Evolutionary conservation across 441 rosid species (phyloP), one percentile per base, ranked within the genome.

Genomic region (Macaranga tanarius): DNA sequence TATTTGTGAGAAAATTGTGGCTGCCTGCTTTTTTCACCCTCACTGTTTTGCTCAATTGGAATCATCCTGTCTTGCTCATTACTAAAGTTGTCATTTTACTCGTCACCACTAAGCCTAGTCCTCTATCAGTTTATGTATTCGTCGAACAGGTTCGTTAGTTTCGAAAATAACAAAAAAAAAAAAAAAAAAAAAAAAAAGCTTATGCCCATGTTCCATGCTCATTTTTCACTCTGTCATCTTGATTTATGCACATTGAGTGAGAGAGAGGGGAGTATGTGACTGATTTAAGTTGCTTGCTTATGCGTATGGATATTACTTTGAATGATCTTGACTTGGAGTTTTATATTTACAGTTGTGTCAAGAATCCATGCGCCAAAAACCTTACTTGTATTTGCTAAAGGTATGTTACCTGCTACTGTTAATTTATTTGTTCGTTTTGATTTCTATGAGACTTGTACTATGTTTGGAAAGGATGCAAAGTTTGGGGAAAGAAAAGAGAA

Each of bases 71-170:
- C 50, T 25, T 67, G 22, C 84, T 86, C 67, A 55, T 67, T 13
- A 62, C 67, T 48, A 72, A 78, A 71, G 70, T 77, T 62, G 34
- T 76, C 62, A 70, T 86, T 71, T 79, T 86, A 72, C 92, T 85
- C 60, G 28, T 86, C 45, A 73, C 80, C 80, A 82, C 86, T 23
- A 86, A 68, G 72, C 92, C 92, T 9, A 79, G 80, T 68, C 88
- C 89, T 70, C 78, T 80, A 67, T 84, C 89, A 1, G 84, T 88
- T 62, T 86, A 85, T 81, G 76, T 82, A 73, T 82, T 79, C 66
- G 68, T 85, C 59, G 86, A 86, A 38, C 72, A 75, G 88, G 92
- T 88, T n/a, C n/a, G n/a, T n/a, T 9, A 67, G 83, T 28, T 13
- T 17, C 2, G 4, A 51, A n/a, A n/a, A n/a, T n/a, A n/a, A n/a